Evolutionary conservation across 1,139 yeast genomes (phyloP).

Genomic region (Hyphopichia pseudoburtonii): DNA sequence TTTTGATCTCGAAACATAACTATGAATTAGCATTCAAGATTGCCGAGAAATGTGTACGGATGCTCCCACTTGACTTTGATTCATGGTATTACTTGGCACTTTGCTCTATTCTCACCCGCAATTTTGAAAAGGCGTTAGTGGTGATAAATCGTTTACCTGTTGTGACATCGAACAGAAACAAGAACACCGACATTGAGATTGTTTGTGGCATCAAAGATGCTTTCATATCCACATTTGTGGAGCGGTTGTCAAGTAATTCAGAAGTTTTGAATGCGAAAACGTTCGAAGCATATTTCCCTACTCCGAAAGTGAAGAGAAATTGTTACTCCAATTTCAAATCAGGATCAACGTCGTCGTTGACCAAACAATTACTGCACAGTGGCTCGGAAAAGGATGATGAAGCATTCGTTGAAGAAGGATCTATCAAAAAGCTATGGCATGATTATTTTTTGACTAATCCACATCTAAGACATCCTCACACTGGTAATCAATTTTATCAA

Average conservation of each 20-base stretch:
- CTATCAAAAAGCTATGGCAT: constrained; percentile 34
- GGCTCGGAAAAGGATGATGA: neutral
- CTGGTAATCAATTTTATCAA: constrained; percentile 35
- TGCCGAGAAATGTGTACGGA: constrained; percentile 30
- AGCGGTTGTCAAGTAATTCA: constrained; percentile 18
- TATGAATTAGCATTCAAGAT: constrained; percentile 28
- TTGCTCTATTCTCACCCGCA: constrained; percentile 31
- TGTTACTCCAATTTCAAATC: neutral
- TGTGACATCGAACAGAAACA: constrained; percentile 16
- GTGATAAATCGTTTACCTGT: constrained; percentile 40
- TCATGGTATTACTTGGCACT: constrained; percentile 40
- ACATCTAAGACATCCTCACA: constrained; percentile 35
- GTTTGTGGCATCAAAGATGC: constrained; percentile 34
- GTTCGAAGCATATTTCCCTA: constrained; percentile 34
- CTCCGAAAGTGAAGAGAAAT: constrained; percentile 16
- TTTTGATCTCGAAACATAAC: constrained; percentile 29
- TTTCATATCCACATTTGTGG: constrained; percentile 26
- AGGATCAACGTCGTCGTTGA: neutral
- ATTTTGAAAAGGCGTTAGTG: constrained; percentile 31
- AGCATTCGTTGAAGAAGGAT: constrained; percentile 19
- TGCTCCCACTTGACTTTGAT: constrained; percentile 44
- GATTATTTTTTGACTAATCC: constrained; percentile 30
- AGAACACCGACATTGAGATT: constrained; percentile 16
- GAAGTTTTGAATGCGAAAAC: constrained; percentile 33
- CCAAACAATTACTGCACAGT: neutral